A percentile compares a stretch with the other conserved stretches of the same genome.
Conservation (phyloP, 805 yeast species). For the Candida taoyuanica region DNA sequence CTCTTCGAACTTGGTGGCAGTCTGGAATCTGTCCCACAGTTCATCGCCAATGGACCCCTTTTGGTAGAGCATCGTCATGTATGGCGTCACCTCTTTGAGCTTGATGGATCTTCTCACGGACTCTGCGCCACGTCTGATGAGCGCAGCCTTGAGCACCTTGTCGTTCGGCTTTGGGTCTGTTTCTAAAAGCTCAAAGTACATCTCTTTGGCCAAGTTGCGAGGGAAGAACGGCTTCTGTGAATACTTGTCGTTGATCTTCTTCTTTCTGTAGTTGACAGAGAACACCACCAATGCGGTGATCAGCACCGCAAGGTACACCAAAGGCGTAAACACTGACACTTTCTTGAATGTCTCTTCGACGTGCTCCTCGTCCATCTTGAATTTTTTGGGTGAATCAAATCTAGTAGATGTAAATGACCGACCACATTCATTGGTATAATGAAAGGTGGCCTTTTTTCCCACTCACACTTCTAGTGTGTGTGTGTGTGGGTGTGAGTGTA, state of each 20-base stretch:
- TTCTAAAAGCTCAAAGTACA: constrained; percentile 56
- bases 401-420: background rate
- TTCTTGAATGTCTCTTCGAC: constrained; percentile 9
- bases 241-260: constrained; percentile 44
- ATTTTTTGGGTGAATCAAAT: background rate
- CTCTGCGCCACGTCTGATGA: constrained; percentile 75
- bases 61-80: constrained; percentile 68
- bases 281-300: constrained; percentile 63
- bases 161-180: constrained; percentile 63
- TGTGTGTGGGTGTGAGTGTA: no score
- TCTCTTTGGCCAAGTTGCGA: constrained; percentile 58
- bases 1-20: constrained; percentile 75
- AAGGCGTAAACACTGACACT: constrained; percentile 63
- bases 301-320: constrained; percentile 68
- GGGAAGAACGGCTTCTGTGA: constrained; percentile 70
- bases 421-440: no score
- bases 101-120: constrained; percentile 79
- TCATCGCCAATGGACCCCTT: constrained; percentile 92
- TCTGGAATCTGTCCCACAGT: constrained; percentile 70
- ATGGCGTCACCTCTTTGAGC: constrained; percentile 72
- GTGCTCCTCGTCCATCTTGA: constrained; percentile 16
- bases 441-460: background rate
- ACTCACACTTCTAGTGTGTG: no score
- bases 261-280: constrained; percentile 63
- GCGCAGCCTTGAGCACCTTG: constrained; percentile 66